Percentiles rank a stretch among this genome's conserved stretches.
phyloP scores from a whole-genome alignment of 371 early-diverging fungal species.

The Nematocida homosporus region DNA sequence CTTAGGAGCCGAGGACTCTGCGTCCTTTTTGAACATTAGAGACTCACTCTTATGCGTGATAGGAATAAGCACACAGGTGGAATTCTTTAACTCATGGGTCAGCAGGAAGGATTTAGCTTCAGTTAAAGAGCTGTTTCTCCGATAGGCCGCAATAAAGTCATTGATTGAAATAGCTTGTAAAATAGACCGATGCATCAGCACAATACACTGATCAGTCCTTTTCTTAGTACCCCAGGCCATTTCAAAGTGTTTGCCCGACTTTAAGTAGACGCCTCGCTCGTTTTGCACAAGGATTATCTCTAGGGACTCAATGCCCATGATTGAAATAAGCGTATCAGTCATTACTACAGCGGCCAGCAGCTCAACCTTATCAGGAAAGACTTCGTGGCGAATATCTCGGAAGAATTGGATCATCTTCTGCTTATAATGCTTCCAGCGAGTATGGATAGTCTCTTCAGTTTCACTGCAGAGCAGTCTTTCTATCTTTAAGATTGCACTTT shows the following conservation, averaged over 20 bases:
- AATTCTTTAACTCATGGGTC: conserved; percentile 26
- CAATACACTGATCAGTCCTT: conserved; percentile 18
- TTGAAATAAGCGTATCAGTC: conserved; percentile 22
- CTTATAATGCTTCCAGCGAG: conserved; percentile 3
- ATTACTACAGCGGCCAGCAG: conserved; percentile 23
- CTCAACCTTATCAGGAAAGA: conserved; percentile 33
- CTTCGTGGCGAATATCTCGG: conserved; percentile 14
- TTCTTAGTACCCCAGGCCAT: background rate
- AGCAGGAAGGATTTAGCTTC: conserved; percentile 6
- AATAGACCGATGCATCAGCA: background rate
- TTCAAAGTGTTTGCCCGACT: background rate
- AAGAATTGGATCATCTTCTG: conserved; percentile 20
- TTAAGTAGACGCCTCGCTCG: conserved; percentile 27
- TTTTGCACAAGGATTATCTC: conserved; percentile 22
- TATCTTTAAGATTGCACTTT: conserved; percentile 12
- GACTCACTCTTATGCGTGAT: background rate
- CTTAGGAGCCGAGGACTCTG: conserved; percentile 18
- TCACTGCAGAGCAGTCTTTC: conserved; percentile 6
- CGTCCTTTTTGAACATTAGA: conserved; percentile 11
- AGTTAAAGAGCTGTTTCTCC: conserved; percentile 5
- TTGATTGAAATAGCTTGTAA: conserved; percentile 7
- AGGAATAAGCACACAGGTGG: conserved; percentile 16
- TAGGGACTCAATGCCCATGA: conserved; percentile 6
- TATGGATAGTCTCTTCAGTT: background rate
- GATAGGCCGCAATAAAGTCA: conserved; percentile 37